Evolutionary conservation across 495 filamentous ascomycete species (phyloP).

Genomic region (Poronia punctata): DNA sequence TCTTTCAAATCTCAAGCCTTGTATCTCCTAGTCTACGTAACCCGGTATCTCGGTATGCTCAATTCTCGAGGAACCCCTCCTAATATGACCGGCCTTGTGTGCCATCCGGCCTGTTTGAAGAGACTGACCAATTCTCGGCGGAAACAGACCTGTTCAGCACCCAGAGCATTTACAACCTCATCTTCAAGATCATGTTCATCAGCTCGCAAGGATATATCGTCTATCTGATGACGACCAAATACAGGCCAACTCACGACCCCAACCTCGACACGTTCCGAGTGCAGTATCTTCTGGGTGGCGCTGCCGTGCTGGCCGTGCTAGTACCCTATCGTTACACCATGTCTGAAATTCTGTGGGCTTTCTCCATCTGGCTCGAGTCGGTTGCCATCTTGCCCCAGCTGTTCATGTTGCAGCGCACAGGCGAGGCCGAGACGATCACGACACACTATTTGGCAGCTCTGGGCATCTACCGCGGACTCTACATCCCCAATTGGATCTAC

Average conservation of each 20-base stretch:
- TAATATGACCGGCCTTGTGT: too few relatives aligned
- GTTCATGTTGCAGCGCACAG: conserved; percentile 95
- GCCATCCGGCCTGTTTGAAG: too few relatives aligned
- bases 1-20: conserved; percentile 97
- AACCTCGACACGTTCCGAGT: conserved; percentile 96
- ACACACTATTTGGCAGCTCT: conserved; percentile 98
- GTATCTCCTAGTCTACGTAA: conserved; percentile 88
- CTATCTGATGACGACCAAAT: conserved; percentile 93
- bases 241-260: conserved; percentile 91
- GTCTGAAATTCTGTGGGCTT: conserved; percentile 84
- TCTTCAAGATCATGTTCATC: conserved; percentile 96
- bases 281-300: conserved; percentile 78
- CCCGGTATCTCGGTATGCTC: conserved; percentile 73
- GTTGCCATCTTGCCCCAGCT: conserved; percentile 95
- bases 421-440: conserved; percentile 96
- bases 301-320: conserved; percentile 69
- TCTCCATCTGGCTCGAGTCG: conserved; percentile 94
- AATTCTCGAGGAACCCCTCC: background rate
- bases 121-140: conserved; percentile 2
- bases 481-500: conserved; percentile 98
- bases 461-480: conserved; percentile 81
- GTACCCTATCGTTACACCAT: conserved; percentile 72
- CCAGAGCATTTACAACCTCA: conserved; percentile 75
- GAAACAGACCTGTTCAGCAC: conserved; percentile 79
- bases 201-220: conserved; percentile 81